Conservation (phyloP, 169 alveolate species). For the Perkinsus marinus region DNA sequence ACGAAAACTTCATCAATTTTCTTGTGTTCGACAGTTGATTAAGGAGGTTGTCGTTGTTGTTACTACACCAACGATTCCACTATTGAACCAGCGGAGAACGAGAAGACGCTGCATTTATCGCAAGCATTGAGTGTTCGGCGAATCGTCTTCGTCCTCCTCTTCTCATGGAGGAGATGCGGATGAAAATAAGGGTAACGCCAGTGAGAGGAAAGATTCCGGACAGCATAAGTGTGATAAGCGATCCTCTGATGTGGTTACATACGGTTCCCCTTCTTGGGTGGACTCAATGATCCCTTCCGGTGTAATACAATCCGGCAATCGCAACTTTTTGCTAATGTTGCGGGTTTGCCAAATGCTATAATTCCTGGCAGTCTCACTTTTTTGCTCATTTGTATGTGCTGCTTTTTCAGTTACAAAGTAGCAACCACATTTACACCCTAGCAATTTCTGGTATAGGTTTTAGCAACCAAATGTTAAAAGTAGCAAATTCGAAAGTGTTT, state of each 20-base stretch:
- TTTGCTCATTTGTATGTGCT: too few relatives aligned
- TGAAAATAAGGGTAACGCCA: neutral
- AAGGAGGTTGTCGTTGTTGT: neutral
- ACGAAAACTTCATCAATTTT: too few relatives aligned
- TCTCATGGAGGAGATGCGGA: neutral
- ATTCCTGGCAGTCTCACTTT: too few relatives aligned
- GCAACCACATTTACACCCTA: too few relatives aligned
- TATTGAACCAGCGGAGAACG: conserved; percentile 14
- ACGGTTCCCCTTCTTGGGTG: neutral
- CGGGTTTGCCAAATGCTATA: too few relatives aligned
- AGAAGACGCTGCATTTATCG: conserved; percentile 26
- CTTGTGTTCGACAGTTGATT: neutral
- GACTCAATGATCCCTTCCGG: neutral
- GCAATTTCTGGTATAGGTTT: too few relatives aligned
- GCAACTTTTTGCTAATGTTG: too few relatives aligned
- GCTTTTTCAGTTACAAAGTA: too few relatives aligned
- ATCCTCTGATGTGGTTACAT: neutral
- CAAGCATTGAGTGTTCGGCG: conserved; percentile 17
- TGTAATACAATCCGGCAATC: too few relatives aligned
- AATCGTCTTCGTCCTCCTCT: conserved; percentile 11
- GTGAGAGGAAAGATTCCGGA: neutral
- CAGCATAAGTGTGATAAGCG: neutral
- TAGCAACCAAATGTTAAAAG: too few relatives aligned
- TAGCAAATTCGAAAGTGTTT: too few relatives aligned
- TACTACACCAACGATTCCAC: neutral